Base-by-base conservation (phyloP, 2,329 filamentous ascomycete species). In the Ophiostoma novo-ulmi region DNA sequence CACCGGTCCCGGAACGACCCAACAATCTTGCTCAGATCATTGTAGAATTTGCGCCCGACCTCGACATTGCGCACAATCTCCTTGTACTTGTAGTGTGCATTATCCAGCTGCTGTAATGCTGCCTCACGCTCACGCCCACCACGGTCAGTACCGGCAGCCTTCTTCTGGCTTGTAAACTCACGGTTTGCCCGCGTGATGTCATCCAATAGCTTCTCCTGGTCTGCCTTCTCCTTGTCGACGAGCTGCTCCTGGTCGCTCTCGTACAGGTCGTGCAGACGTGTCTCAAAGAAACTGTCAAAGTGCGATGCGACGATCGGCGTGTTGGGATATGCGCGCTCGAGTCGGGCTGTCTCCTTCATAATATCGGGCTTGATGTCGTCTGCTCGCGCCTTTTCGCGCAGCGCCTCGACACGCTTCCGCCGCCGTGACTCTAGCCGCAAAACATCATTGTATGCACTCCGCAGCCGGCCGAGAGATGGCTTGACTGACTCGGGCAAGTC, bases 81-180 rank as follows among this genome's bases (percentile, higher is more conserved):
- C 80, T 97, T 97, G 82, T 98, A 98, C 80, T 94, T 96, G 79
- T 93, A 89, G 78, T 97, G 98, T 0, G 93, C 94, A 74, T 91
- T 93, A 79, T 98, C 94, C 11, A 99, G 83, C 73, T 87, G 88
- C 79, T 99, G 95, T 67, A 99, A 81, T 0, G 93, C 93, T 75
- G 91, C 87, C 78, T 98, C 94, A 17, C 95, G 88, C 77, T 97
- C 93, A 72, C 81, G 79, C 20, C 72, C 41, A 44, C 83, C 83
- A n/a, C 83, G 91, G 73, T 81, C 79, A 74, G 93, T 82, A 65
- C 85, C 85, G 20, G 70, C 41, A 44, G 83, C 84, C 74, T 91
- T 86, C 75, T 88, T 92, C 26, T 68, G 68, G 0, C 86, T 83
- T 73, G 91, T 87, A 75, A 98, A 97, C 22, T 90, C 89, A 17